Conservation (phyloP, 805 yeast species). For the Yarrowia deformans region DNA sequence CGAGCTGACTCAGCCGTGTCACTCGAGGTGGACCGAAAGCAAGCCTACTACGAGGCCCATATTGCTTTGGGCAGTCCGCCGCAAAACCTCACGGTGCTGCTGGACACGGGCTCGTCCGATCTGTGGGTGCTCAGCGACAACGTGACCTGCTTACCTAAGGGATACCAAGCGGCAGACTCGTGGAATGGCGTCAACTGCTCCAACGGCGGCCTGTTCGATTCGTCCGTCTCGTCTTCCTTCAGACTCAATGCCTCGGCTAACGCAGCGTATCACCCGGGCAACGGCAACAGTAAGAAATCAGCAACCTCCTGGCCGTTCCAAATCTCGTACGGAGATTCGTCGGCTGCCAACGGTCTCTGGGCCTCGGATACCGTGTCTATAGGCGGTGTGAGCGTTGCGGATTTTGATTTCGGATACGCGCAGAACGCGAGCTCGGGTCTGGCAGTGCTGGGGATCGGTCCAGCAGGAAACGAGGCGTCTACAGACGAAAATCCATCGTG, state of each 20-base stretch:
- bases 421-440: slow-evolving; percentile 65
- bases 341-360: slow-evolving; percentile 58
- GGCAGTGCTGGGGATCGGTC: slow-evolving; percentile 58
- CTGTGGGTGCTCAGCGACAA: slow-evolving; percentile 16
- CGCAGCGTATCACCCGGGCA: background rate
- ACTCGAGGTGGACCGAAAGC: background rate
- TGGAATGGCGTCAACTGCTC: slow-evolving; percentile 21
- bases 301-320: slow-evolving; percentile 47
- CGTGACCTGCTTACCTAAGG: slow-evolving; percentile 3
- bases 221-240: background rate
- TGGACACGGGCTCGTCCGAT: slow-evolving; percentile 25
- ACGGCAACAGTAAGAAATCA: background rate
- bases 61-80: slow-evolving; percentile 1
- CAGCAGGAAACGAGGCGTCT: slow-evolving; percentile 48
- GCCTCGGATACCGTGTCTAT: slow-evolving; percentile 66
- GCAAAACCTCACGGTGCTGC: slow-evolving; percentile 14
- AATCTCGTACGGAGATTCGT: slow-evolving; percentile 55
- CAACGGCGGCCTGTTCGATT: background rate
- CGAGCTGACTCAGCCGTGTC: background rate
- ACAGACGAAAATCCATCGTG: slow-evolving; percentile 35
- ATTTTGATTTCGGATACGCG: slow-evolving; percentile 77
- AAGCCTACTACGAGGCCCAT: slow-evolving; percentile 3
- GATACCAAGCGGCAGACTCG: slow-evolving; percentile 8
- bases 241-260: slow-evolving; percentile 43
- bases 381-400: slow-evolving; percentile 57